Evolutionary conservation across 352 stramenopile species (phyloP).

Genomic region (Phytopythium kandeliae): DNA sequence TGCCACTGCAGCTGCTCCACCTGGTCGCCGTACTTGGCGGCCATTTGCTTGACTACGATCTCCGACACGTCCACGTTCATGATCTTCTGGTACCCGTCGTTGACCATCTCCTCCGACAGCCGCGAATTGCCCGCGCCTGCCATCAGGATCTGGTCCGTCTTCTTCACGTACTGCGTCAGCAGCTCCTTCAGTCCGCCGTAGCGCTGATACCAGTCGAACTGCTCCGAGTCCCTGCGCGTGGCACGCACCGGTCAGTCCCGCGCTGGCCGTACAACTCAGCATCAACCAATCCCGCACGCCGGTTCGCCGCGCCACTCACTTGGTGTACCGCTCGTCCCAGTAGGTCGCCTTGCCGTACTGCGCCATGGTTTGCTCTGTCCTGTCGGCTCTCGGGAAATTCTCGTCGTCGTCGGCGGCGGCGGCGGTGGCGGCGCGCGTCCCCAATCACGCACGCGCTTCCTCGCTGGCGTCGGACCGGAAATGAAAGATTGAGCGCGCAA

Average conservation of each 20-base stretch:
- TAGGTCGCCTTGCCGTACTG: conserved; percentile 92
- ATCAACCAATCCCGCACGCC: no score
- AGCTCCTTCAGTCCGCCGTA: conserved; percentile 90
- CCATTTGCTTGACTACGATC: conserved; percentile 94
- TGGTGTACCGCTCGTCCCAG: conserved; percentile 94
- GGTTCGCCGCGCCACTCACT: conserved; percentile 70
- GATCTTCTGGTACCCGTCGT: conserved; percentile 93
- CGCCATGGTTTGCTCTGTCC: conserved; percentile 43
- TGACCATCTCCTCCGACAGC: conserved; percentile 94
- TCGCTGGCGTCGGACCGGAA: conserved; percentile 4
- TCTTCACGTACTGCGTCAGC: conserved; percentile 91
- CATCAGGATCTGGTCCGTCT: conserved; percentile 93
- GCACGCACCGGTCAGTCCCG: not conserved
- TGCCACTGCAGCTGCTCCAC: conserved; percentile 89
- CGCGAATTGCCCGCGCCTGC: conserved; percentile 91
- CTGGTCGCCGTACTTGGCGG: conserved; percentile 90
- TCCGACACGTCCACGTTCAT: conserved; percentile 96
- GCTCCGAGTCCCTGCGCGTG: conserved; percentile 91
- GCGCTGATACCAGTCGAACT: conserved; percentile 94
- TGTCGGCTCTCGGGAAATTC: not conserved
- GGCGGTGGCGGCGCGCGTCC: not conserved
- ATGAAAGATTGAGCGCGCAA: not conserved
- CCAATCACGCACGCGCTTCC: not conserved
- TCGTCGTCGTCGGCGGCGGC: no score
- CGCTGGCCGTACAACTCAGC: not conserved